Evolutionary conservation across 208 protist genomes (phyloP).

Genomic region (Balamuthia mandrillaris): DNA sequence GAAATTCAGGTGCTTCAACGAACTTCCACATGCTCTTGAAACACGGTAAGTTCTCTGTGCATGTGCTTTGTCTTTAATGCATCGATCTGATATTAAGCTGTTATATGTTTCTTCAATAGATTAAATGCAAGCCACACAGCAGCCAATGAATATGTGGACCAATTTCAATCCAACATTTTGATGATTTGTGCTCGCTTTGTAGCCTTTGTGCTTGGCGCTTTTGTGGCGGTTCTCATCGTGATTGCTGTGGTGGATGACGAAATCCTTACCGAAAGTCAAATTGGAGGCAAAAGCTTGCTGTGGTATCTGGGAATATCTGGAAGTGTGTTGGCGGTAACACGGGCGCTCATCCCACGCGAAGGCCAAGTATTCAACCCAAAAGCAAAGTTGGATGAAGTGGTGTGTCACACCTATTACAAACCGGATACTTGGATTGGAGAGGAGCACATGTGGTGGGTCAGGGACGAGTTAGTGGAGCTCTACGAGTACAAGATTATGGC

Average conservation of each 20-base stretch:
- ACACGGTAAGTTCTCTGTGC: neutral
- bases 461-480: neutral
- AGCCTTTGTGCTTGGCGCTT: neutral
- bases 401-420: neutral
- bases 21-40: slow-evolving; percentile 41
- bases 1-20: slow-evolving; percentile 46
- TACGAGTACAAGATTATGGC: neutral
- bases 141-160: slow-evolving; percentile 27
- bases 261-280: neutral
- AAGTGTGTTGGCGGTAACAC: neutral
- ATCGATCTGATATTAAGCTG: neutral
- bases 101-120: too few relatives aligned
- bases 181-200: slow-evolving; percentile 6
- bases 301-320: slow-evolving; percentile 4
- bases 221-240: slow-evolving; percentile 20
- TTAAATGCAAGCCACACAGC: neutral
- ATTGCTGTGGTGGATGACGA: neutral
- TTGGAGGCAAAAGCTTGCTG: neutral
- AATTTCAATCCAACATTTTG: slow-evolving; percentile 19
- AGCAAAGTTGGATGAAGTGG: neutral
- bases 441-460: neutral
- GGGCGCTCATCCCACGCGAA: neutral
- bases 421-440: neutral
- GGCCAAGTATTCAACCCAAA: neutral
- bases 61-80: neutral